Evolutionary conservation across 2,329 filamentous ascomycete species (phyloP), one percentile per base, ranked within the genome.

Genomic region (Plenodomus biglobosus): DNA sequence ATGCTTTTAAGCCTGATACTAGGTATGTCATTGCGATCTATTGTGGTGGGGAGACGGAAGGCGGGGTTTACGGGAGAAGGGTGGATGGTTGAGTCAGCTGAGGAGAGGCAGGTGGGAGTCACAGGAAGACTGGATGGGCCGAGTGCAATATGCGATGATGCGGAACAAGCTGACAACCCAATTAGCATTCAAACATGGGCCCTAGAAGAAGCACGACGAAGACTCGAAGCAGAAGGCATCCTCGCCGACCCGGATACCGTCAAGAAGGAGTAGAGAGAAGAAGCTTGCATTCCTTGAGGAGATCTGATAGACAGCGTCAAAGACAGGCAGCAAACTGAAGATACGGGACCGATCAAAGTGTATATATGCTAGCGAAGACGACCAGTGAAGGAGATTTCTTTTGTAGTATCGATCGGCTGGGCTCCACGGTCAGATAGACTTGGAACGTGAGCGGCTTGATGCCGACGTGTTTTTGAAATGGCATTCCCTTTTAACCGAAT

Each of bases 141-240:
- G n/a, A n/a, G n/a, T n/a, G n/a, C n/a, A n/a, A n/a, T n/a, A n/a
- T n/a, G n/a, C 22, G 10, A 41, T 17, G 43, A 32, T 16, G 3
- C n/a, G n/a, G n/a, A n/a, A n/a, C n/a, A 38, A 43, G 45, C 62
- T 70, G 44, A 68, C 58, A 38, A 1, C 15, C 21, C 42, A 16
- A 48, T 52, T 37, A 99, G 94, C 74, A 96, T 99, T 84, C 94
- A 97, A 80, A 97, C 92, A 46, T 99, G 94, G 94, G 94, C 94
- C 55, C 85, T 99, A 37, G 94, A 99, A 77, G 94, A 99, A 79
- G 94, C 94, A 44, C 84, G 94, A 70, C 84, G 94, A 78, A 84
- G 94, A 78, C 85, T 99, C 82, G 94, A 99, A 79, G 88, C 85
- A 52, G 94, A 99, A 80, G 94, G 94, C 51, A 92, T 97, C 70